Percentiles rank a stretch among this genome's conserved stretches.
Conservation (phyloP, 2,329 filamentous ascomycete species). For the Fusarium sp. region DNA sequence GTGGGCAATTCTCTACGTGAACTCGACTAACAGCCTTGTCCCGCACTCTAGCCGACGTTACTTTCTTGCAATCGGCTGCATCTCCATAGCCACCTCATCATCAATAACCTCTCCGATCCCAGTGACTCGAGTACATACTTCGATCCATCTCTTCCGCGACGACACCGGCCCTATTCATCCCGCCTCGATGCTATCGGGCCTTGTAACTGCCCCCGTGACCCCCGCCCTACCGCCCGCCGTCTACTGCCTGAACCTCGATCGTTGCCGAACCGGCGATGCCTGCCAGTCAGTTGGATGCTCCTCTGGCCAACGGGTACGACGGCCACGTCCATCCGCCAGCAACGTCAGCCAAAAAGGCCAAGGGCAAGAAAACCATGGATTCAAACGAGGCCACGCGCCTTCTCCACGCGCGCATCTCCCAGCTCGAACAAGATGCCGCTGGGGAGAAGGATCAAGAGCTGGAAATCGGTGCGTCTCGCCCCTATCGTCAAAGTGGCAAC, state of each 20-base stretch:
- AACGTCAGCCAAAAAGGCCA: conserved; percentile 74
- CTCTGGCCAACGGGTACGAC: conserved; percentile 54
- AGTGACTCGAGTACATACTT: conserved; percentile 25
- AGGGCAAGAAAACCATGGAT: conserved; percentile 84
- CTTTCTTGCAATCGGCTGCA: conserved; percentile 14
- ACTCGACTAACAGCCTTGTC: conserved; percentile 33
- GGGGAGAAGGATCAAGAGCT: conserved; percentile 94
- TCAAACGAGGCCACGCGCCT: conserved; percentile 90
- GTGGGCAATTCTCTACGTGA: conserved; percentile 32
- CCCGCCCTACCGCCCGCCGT: conserved; percentile 31
- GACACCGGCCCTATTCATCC: conserved; percentile 23
- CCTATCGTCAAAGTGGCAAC: conserved; percentile 26
- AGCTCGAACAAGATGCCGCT: conserved; percentile 90
- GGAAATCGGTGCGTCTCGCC: conserved; percentile 78
- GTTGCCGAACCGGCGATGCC: conserved; percentile 47
- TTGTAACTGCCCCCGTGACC: conserved; percentile 35
- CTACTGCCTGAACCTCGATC: conserved; percentile 28
- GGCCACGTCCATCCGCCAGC: conserved; percentile 50
- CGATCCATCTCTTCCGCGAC: conserved; percentile 22
- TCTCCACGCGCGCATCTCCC: conserved; percentile 90
- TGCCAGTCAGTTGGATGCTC: conserved; percentile 53
- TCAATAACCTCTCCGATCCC: conserved; percentile 18
- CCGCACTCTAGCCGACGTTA: conserved; percentile 25
- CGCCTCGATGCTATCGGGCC: conserved; percentile 38
- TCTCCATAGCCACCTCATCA: conserved; percentile 3